These are phyloP conservation scores for Coprinopsis strossmayeri DNA, from an alignment of 768 basidiomycete genomes.

Conservation along the genomic window DNA sequence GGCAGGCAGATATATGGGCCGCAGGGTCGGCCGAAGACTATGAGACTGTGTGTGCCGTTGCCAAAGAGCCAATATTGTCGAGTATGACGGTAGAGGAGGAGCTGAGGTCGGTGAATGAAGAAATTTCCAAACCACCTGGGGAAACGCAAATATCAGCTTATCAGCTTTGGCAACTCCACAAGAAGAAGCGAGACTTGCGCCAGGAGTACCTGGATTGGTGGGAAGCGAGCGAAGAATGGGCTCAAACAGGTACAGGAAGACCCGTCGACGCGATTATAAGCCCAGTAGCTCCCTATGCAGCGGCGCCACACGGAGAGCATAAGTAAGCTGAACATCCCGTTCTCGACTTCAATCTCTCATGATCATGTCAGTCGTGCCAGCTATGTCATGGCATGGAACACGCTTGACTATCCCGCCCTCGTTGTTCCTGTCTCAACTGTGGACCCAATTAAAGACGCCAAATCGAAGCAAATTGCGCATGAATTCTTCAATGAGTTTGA, in stretches of 20 bases:
- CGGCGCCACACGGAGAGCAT: slow-evolving; percentile 57
- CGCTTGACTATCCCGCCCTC: slow-evolving; percentile 57
- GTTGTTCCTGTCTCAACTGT: slow-evolving; percentile 62
- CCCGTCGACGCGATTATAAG: slow-evolving; percentile 72
- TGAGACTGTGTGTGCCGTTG: slow-evolving; percentile 23
- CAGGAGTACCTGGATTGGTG: slow-evolving; percentile 57
- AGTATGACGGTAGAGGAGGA: slow-evolving; percentile 36
- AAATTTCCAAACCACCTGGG: neutral
- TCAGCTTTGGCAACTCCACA: slow-evolving; percentile 64
- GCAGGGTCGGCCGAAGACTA: slow-evolving; percentile 47
- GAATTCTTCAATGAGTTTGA: slow-evolving; percentile 46
- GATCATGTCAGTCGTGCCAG: slow-evolving; percentile 37
- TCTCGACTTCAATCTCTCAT: too few relatives aligned
- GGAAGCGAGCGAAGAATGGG: slow-evolving; percentile 37
- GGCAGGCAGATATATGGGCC: slow-evolving; percentile 33
- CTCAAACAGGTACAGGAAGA: slow-evolving; percentile 55
- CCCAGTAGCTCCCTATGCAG: slow-evolving; percentile 53
- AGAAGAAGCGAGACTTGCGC: slow-evolving; percentile 40
- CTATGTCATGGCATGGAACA: slow-evolving; percentile 64
- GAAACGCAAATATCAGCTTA: slow-evolving; percentile 37
- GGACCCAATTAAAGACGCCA: slow-evolving; percentile 45
- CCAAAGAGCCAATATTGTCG: slow-evolving; percentile 50
- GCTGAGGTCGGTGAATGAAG: slow-evolving; percentile 6
- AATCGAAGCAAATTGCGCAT: slow-evolving; percentile 33
- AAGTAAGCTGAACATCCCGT: slow-evolving; percentile 30